Base-by-base conservation (phyloP, 108 stramenopile species). In the Cyclotella choctawhatcheeana region DNA sequence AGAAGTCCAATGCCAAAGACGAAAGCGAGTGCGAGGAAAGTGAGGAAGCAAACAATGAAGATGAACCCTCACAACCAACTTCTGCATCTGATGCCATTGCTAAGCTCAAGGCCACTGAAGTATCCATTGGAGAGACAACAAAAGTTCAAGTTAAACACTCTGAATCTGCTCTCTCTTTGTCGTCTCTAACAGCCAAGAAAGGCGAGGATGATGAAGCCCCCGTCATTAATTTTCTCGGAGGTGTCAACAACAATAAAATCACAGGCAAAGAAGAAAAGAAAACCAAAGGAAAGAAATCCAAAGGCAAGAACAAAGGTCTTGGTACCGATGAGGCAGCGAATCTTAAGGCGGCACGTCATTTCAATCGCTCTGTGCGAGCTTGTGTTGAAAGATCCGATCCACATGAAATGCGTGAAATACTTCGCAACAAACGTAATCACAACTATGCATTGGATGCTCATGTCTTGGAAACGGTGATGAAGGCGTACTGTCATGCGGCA, bases 401-500 rank as follows among this genome's bases (percentile, higher is more conserved):
- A 2, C 91, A 87, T 63, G 85, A 76, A 16, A 85, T 94, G 76
- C 52, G 85, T 3, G 83, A 89, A 14, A 75, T 91, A 22, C 65
- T 96, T 20, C 85, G 85, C 31, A 83, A 96, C 59, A 87, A 84
- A 32, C 65, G 64, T 2, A 93, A 94, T 67, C 89, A 91, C 66
- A 73, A 90, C 33, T 96, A 86, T 79, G 90, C 91, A 14, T 64
- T 96, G 25, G 93, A 96, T 61, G 54, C 68, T 14, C 68, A 64
- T 44, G 92, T 93, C 0, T 64, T 96, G 34, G 95, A 96, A 62
- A 93, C 89, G 0, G 93, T 91, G 13, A 88, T 94, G 89, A 96
- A 96, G 74, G 93, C 93, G 1, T 94, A 90, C 54, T 86, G 93
- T 33, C 88, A 92, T 78, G 93, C 92, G 12, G 95, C 95, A 58